Evolutionary conservation across 148 eudicot species (phyloP).

Genomic region (Limonium bicolor): DNA sequence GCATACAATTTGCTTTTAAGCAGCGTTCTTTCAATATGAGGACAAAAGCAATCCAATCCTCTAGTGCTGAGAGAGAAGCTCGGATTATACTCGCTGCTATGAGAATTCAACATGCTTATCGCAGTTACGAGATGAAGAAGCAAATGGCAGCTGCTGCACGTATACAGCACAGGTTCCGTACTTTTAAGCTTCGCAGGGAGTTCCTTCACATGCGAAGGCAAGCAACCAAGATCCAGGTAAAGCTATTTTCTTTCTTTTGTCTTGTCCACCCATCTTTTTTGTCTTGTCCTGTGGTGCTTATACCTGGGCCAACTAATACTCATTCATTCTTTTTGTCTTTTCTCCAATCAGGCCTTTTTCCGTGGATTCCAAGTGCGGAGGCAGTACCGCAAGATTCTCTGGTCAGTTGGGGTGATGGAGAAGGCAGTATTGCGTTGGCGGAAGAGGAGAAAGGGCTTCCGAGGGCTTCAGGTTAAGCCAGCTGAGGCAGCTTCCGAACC

Average conservation of each 20-base stretch:
- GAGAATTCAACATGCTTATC: slow-evolving; percentile 88
- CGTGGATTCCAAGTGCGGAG: slow-evolving; percentile 70
- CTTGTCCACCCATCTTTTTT: neutral
- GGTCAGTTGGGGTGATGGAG: slow-evolving; percentile 93
- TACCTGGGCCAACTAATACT: neutral
- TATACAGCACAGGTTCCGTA: slow-evolving; percentile 68
- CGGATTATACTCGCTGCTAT: slow-evolving; percentile 72
- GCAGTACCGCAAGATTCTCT: slow-evolving; percentile 57
- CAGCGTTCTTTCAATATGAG: slow-evolving; percentile 47
- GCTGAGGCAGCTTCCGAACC: slow-evolving; percentile 19
- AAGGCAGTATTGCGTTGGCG: slow-evolving; percentile 91
- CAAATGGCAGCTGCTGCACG: slow-evolving; percentile 64
- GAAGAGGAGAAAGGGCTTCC: slow-evolving; percentile 59
- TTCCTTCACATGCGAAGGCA: slow-evolving; percentile 72
- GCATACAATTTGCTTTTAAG: slow-evolving; percentile 74
- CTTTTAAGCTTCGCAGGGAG: slow-evolving; percentile 65
- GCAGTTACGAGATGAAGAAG: slow-evolving; percentile 50
- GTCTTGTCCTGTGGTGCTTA: neutral
- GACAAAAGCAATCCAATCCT: slow-evolving; percentile 25
- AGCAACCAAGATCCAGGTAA: slow-evolving; percentile 77
- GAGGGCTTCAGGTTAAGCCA: slow-evolving; percentile 49
- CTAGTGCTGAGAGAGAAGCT: slow-evolving; percentile 60
- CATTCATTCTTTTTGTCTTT: neutral
- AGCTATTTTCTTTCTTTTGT: slow-evolving; percentile 1
- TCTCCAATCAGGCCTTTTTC: slow-evolving; percentile 38